Conservation (phyloP, 768 basidiomycete species). For the Suillus luteus region DNA sequence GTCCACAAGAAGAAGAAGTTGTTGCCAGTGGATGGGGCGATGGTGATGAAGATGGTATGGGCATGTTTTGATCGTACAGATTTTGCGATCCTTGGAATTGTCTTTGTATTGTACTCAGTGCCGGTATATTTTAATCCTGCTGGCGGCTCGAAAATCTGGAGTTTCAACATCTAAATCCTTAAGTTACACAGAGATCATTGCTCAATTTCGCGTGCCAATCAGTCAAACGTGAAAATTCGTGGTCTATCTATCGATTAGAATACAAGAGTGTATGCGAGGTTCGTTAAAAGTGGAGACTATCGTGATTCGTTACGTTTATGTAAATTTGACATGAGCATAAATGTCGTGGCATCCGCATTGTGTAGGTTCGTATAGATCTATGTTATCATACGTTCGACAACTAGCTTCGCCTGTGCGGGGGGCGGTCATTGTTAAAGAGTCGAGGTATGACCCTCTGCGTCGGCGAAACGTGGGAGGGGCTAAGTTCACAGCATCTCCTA, state of each 20-base stretch:
- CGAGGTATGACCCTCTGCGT: not conserved
- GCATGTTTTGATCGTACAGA: slow-evolving; percentile 26
- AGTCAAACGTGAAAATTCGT: not conserved
- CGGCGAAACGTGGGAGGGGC: not conserved
- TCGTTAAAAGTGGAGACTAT: not conserved
- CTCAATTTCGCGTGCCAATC: not conserved
- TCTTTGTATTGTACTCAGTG: slow-evolving; percentile 6
- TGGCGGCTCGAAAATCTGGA: not conserved
- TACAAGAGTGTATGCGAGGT: not conserved
- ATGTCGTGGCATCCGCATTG: no score
- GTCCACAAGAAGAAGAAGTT: slow-evolving; percentile 58
- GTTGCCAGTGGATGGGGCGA: slow-evolving; percentile 71
- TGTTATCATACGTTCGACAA: not conserved
- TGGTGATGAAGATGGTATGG: slow-evolving; percentile 74
- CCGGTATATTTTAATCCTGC: slow-evolving; percentile 9
- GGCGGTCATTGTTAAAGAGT: not conserved
- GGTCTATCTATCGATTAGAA: not conserved
- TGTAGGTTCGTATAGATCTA: not conserved
- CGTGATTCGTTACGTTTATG: not conserved
- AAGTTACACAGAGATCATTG: not conserved
- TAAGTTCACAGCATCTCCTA: not conserved
- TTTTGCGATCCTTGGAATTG: slow-evolving; percentile 6
- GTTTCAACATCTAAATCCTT: not conserved
- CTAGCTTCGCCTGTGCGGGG: not conserved
- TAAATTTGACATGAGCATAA: not conserved